Evolutionary conservation across 176 grass and related monocot genomes (phyloP).

Genomic region (Phyllostachys edulis): DNA sequence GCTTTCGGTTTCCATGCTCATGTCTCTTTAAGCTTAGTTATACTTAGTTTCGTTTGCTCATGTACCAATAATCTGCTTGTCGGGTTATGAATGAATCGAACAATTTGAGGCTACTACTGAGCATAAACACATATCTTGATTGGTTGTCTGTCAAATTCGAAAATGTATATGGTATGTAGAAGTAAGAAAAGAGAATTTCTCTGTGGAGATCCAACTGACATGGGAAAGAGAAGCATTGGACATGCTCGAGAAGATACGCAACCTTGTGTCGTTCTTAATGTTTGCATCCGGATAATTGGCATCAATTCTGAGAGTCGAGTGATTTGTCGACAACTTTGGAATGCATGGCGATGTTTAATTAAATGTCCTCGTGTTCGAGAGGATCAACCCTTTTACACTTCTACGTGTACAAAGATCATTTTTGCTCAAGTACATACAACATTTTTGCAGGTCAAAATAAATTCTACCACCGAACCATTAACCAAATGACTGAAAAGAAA

Average conservation of each 20-base stretch:
- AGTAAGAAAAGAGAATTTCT: background rate
- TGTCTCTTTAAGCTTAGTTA: constrained; percentile 8
- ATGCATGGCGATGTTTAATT: constrained; percentile 48
- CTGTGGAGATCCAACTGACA: constrained; percentile 41
- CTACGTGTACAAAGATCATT: constrained; percentile 35
- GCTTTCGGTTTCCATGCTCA: background rate
- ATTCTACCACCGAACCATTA: too few relatives aligned
- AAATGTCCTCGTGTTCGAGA: constrained; percentile 39
- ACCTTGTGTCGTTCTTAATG: constrained; percentile 57
- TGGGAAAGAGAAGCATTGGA: constrained; percentile 75
- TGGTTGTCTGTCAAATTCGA: background rate
- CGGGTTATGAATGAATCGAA: background rate
- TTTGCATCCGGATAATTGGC: constrained; percentile 35
- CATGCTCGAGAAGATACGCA: constrained; percentile 94
- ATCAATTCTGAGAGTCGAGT: constrained; percentile 25
- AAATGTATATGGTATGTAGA: background rate
- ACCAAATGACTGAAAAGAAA: too few relatives aligned
- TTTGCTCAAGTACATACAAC: background rate
- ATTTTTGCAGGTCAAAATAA: too few relatives aligned
- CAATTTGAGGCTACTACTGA: background rate
- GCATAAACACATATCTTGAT: background rate
- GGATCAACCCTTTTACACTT: constrained; percentile 65
- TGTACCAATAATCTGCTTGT: background rate
- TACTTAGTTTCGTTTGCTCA: background rate
- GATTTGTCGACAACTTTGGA: constrained; percentile 37